These are phyloP conservation scores for Bathelium albidoporum DNA, from an alignment of 495 filamentous ascomycete species.

Conservation along the genomic window DNA sequence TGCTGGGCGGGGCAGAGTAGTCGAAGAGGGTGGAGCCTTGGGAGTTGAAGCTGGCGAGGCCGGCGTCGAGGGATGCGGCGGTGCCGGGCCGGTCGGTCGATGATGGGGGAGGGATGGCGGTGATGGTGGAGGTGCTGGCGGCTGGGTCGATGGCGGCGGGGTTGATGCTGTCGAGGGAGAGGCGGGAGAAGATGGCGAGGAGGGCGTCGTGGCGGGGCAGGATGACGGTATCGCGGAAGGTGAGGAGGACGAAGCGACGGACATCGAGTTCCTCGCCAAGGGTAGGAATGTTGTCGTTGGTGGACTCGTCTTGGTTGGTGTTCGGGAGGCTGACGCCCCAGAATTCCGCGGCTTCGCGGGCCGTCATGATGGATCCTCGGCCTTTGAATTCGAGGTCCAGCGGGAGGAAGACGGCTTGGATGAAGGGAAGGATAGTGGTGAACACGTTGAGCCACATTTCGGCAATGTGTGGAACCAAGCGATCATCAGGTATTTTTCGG, in stretches of 20 bases:
- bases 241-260: constrained; percentile 74
- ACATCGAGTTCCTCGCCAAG: constrained; percentile 64
- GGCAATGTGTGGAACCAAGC: constrained; percentile 73
- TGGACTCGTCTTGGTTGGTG: background rate
- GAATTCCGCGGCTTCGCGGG: constrained; percentile 73
- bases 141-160: constrained; percentile 42
- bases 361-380: constrained; percentile 61
- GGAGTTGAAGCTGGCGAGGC: constrained; percentile 60
- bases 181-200: constrained; percentile 79
- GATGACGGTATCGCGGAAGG: constrained; percentile 81
- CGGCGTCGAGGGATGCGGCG: constrained; percentile 60
- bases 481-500: constrained; percentile 65
- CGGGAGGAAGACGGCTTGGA: constrained; percentile 92
- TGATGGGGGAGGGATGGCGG: constrained; percentile 19
- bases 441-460: constrained; percentile 92
- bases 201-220: constrained; percentile 75
- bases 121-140: constrained; percentile 38
- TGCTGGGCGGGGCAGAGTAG: constrained; percentile 37
- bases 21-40: constrained; percentile 62
- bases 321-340: constrained; percentile 46
- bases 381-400: constrained; percentile 92
- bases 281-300: constrained; percentile 29
- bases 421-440: constrained; percentile 78
- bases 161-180: constrained; percentile 75
- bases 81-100: constrained; percentile 49